Base-by-base conservation (phyloP, 768 basidiomycete species). In the Mycena crocata region DNA sequence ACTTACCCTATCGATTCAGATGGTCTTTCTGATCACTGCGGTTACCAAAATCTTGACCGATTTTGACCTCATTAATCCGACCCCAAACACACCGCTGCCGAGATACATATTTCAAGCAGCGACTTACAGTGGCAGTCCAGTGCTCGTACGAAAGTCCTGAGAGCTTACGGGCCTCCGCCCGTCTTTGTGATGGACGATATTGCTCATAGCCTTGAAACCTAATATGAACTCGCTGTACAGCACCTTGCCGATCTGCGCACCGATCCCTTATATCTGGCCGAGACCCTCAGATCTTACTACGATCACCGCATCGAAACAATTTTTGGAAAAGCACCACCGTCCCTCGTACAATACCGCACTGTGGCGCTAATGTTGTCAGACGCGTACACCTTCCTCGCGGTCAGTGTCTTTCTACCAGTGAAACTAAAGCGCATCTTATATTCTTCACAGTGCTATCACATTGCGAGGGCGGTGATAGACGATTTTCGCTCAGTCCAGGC, bases 101-200 rank as follows among this genome's bases (percentile, higher is more conserved):
- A 13, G 4, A 66, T 66, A 54, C 51, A 42, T 0, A 46, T 48
- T 26, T n/a, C 40, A 23, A 55, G 60, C n/a, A 54, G 57, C 19
- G 21, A 12, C 14, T 54, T 66, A 12, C 64, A 59, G 28, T 66
- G 64, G 64, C n/a, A 66, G 51, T 66, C 64, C 32, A 66, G 50
- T 46, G 57, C 64, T 13, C 57, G 51, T 15, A 1, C 26, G 4
- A 60, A 55, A n/a, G 34, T 37, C 10, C 26, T 60, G 42, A 52
- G 52, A 35, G 57, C 64, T 1, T 66, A 66, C 21, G 51, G 57
- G 5, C 40, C 57, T n/a, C 64, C 64, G 1, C 64, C 57, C 14
- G 42, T 32, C 3, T 66, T 66, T 30, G 26, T 26, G 19, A 31
- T 66, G 17, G 64, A 66, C 52, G 45, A 55, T 5, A 58, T 66